Evolutionary conservation across 2,329 filamentous ascomycete genomes (phyloP), one percentile per base, ranked within the genome.

Genomic region (Calonectria fujianensis): DNA sequence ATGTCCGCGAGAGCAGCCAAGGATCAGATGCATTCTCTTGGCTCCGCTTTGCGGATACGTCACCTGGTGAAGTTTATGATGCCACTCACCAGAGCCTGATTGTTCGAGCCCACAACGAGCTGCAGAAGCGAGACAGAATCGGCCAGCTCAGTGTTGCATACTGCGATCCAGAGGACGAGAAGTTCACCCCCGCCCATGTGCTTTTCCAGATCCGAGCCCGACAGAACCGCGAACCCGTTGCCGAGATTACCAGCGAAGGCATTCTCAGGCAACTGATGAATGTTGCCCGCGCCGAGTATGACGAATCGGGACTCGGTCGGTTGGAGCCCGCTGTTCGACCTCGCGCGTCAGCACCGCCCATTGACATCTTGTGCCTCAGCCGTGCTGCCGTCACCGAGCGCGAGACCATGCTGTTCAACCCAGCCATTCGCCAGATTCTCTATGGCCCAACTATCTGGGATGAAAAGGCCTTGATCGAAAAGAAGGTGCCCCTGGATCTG

Each of bases 281-380:
- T 82, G 91, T 99, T 13, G 93, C 95, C 0, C 89, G 89, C 48
- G 84, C 88, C 69, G 87, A 89, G 0, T 96, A 94, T 82, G 87
- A 91, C 51, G 89, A 93, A 65, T 92, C 93, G 27, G 95, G 96
- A 0, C 90, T 98, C 37, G 88, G 92, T 67, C 90, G 94, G 24
- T 91, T 98, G 39, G 97, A 99, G 84, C 93, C 95, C 75, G 95
- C 95, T 74, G 94, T 93, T 61, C 89, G 93, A 75, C 94, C 95
- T n/a, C 90, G 90, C 18, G 96, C 94, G 3, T 92, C 94, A 2
- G 96, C 97, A 6, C 96, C 96, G 9, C 97, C 97, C 0, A 93
- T 98, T 74, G 93, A 96, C 77, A 89, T 98, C 7, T 90, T 91
- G 54, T 96, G 94, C 83, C 93, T 93, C 63, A 94, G 93, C 76